A percentile compares a stretch with the other conserved stretches of the same genome.
These are phyloP conservation scores for Kwoniella bestiolae DNA, from an alignment of 768 basidiomycete genomes.

Conservation along the genomic window DNA sequence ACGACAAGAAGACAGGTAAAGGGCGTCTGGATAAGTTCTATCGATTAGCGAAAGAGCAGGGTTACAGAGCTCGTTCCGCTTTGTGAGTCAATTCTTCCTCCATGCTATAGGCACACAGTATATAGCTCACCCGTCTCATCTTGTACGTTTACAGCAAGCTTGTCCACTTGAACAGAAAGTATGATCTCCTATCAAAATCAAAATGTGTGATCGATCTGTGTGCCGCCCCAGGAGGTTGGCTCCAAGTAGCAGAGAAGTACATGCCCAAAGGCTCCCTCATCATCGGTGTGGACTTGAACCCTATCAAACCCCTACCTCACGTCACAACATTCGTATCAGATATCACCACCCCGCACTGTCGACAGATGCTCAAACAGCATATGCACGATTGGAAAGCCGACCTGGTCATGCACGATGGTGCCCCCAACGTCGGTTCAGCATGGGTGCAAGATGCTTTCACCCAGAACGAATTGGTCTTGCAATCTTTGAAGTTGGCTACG, in stretches of 20 bases:
- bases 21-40: slow-evolving; percentile 97
- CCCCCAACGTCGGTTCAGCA: slow-evolving; percentile 97
- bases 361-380: slow-evolving; percentile 79
- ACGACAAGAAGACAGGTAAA: slow-evolving; percentile 67
- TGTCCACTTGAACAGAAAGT: slow-evolving; percentile 98
- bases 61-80: slow-evolving; percentile 97
- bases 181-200: slow-evolving; percentile 76
- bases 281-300: slow-evolving; percentile 91
- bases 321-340: slow-evolving; percentile 90
- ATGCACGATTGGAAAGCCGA: slow-evolving; percentile 99
- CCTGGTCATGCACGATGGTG: slow-evolving; percentile 96
- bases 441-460: slow-evolving; percentile 99
- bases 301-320: slow-evolving; percentile 93
- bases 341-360: slow-evolving; percentile 90
- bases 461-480: slow-evolving; percentile 94
- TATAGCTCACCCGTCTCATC: background rate
- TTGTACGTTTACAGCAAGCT: slow-evolving; percentile 66
- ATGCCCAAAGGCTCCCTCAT: slow-evolving; percentile 93
- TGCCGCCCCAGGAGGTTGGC: slow-evolving; percentile 98
- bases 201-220: slow-evolving; percentile 97
- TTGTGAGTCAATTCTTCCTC: slow-evolving; percentile 54
- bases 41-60: slow-evolving; percentile 97
- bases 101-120: too few relatives aligned
- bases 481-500: slow-evolving; percentile 90
- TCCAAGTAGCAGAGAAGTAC: slow-evolving; percentile 96